Evolutionary conservation across 345 rosid genomes (phyloP), one percentile per base, ranked within the genome.

Genomic region (Gossypium ekmanianum): DNA sequence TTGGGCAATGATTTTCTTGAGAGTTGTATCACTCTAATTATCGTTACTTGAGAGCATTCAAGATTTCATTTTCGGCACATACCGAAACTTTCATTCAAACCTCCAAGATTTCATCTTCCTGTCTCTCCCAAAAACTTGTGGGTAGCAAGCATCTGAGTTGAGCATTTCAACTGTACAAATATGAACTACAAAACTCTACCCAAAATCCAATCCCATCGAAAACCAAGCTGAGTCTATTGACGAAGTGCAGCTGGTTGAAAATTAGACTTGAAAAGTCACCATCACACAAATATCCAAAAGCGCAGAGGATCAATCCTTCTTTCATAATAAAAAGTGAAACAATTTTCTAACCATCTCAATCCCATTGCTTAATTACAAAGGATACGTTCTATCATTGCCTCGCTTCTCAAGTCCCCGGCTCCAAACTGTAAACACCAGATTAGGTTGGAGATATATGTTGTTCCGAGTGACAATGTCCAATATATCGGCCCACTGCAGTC

Each of bases 401-500:
- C 67, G 68, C 22, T 68, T 26, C 7, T 14, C 1, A 14, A 22
- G 6, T 68, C 27, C 58, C 41, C 16, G n/a, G 41, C 14, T 27
- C 9, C 58, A 5, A 52, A 52, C 29, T 52, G 22, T 6, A 16
- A 52, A 52, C 9, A 12, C 13, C 63, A 13, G 0, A 57, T 57
- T 57, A 58, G 63, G 26, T n/a, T 18, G 67, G 68, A 43, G 70
- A 55, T 68, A 26, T 59, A 39, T 12, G 5, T 82, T 78, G 88
- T 79, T 91, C 94, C 0, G 87, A 76, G 66, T 84, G 97, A 12
- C 85, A 84, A 39, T 29, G 97, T 90, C 98, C 98, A 92, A 81
- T 86, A 94, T 76, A 94, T 88, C 59, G 91, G 83, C 75, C 97
- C 98, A 76, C 98, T 94, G 93, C 87, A 82, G 29, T n/a, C 22